These are phyloP conservation scores for Pinus taeda DNA, from an alignment of 75 land plant species.

Conservation along the genomic window DNA sequence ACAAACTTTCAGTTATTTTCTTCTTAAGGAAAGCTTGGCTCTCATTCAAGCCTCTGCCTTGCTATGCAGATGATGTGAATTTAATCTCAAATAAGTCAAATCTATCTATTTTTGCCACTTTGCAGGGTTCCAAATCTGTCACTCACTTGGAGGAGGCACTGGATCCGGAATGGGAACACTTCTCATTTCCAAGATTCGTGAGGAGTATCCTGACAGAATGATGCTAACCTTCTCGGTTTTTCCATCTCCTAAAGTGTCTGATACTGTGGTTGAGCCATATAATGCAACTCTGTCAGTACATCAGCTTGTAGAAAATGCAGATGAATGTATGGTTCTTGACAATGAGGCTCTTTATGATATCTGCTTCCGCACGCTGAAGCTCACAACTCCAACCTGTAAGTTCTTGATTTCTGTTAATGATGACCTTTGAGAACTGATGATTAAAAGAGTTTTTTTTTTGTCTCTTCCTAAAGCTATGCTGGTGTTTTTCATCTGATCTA, in stretches of 20 bases:
- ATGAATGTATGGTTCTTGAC: slow-evolving; percentile 54
- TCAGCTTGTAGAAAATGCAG: slow-evolving; percentile 41
- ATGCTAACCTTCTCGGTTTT: slow-evolving; percentile 37
- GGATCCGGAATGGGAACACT: slow-evolving; percentile 52
- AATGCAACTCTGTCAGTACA: slow-evolving; percentile 47
- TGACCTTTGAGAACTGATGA: not conserved
- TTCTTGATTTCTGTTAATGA: not conserved
- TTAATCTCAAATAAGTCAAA: too few relatives aligned
- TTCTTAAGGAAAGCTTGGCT: too few relatives aligned
- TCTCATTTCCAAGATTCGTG: slow-evolving; percentile 37
- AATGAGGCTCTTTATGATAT: slow-evolving; percentile 46
- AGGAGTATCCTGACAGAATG: slow-evolving; percentile 39
- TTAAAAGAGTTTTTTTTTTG: not conserved
- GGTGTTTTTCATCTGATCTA: not conserved
- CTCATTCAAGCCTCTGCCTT: too few relatives aligned
- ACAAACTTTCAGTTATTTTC: too few relatives aligned
- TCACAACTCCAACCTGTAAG: slow-evolving; percentile 25
- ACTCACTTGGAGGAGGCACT: slow-evolving; percentile 53
- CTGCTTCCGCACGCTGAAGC: slow-evolving; percentile 47
- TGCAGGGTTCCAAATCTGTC: slow-evolving; percentile 45
- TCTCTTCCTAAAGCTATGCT: not conserved
- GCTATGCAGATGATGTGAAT: too few relatives aligned
- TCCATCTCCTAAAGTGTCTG: slow-evolving; percentile 49
- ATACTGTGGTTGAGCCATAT: not conserved
- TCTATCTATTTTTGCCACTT: too few relatives aligned